A percentile compares a stretch with the other conserved stretches of the same genome.
Conservation (phyloP, 1,139 yeast genomes). For the Yamadazyma sp. region DNA sequence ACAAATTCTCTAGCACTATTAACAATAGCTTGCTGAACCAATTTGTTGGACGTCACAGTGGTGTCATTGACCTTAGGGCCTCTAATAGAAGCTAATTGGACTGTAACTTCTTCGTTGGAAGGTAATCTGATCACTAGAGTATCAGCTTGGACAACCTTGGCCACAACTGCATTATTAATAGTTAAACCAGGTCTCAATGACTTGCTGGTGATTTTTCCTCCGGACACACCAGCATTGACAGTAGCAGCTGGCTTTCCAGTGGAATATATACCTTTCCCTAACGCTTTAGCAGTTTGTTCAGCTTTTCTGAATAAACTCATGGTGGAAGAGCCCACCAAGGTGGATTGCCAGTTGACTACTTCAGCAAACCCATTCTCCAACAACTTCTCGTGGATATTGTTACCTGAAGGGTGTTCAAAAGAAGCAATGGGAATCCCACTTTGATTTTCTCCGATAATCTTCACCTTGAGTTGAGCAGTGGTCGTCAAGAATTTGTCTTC, state of each 20-base stretch:
- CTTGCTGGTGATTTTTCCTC: slow-evolving; percentile 17
- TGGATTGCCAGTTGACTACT: slow-evolving; percentile 81
- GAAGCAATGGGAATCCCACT: slow-evolving; percentile 63
- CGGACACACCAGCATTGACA: slow-evolving; percentile 9
- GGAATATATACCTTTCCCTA: slow-evolving; percentile 66
- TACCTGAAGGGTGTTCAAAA: slow-evolving; percentile 70
- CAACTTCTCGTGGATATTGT: slow-evolving; percentile 63
- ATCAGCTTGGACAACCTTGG: slow-evolving; percentile 68
- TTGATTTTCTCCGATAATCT: slow-evolving; percentile 60
- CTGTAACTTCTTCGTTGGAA: slow-evolving; percentile 54
- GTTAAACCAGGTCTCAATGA: slow-evolving; percentile 46
- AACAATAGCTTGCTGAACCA: slow-evolving; percentile 49
- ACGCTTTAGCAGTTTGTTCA: slow-evolving; percentile 65
- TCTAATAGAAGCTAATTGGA: slow-evolving; percentile 72
- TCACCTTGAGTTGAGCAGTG: slow-evolving; percentile 49
- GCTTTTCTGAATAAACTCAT: slow-evolving; percentile 66
- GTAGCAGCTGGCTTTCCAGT: slow-evolving; percentile 18
- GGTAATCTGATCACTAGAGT: slow-evolving; percentile 55
- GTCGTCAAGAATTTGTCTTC: slow-evolving; percentile 69
- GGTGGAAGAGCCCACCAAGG: slow-evolving; percentile 62
- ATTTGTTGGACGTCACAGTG: slow-evolving; percentile 42
- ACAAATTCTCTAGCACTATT: slow-evolving; percentile 72
- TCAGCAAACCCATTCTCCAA: slow-evolving; percentile 71
- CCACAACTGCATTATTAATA: slow-evolving; percentile 52
- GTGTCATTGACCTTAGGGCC: slow-evolving; percentile 69